These are phyloP conservation scores for Aspergillus sp. DNA, from an alignment of 2,329 filamentous ascomycete species.

Conservation along the genomic window DNA sequence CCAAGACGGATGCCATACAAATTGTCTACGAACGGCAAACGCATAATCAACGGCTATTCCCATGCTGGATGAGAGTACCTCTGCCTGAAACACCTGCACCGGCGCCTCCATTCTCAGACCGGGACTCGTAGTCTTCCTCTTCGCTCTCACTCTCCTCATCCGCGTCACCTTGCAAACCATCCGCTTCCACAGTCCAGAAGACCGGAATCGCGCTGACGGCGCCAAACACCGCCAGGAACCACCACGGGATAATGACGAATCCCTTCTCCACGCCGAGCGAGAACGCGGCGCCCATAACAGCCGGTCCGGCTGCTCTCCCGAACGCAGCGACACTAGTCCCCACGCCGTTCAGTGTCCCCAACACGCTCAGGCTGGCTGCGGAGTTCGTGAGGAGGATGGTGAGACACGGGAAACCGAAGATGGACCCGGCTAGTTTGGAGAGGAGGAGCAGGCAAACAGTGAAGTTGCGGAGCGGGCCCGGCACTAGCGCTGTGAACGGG, in stretches of 20 bases:
- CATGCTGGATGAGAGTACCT: too few species aligned
- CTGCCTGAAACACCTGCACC: too few species aligned
- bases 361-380: slow-evolving; percentile 60
- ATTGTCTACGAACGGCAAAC: too few species aligned
- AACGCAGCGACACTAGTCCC: slow-evolving; percentile 75
- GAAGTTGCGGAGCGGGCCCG: slow-evolving; percentile 44
- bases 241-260: slow-evolving; percentile 73
- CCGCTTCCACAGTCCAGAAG: slow-evolving; percentile 64
- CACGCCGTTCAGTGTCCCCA: slow-evolving; percentile 85
- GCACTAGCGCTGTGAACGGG: slow-evolving; percentile 65
- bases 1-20: too few species aligned
- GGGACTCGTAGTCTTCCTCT: slow-evolving; percentile 9
- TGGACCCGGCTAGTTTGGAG: slow-evolving; percentile 63
- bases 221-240: slow-evolving; percentile 59
- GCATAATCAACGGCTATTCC: too few species aligned
- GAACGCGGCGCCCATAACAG: slow-evolving; percentile 62
- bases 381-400: slow-evolving; percentile 89
- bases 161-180: slow-evolving; percentile 48
- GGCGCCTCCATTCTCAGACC: slow-evolving; percentile 1
- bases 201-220: slow-evolving; percentile 60
- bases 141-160: slow-evolving; percentile 20
- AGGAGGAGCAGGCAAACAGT: slow-evolving; percentile 59
- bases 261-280: slow-evolving; percentile 65
- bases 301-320: slow-evolving; percentile 70
- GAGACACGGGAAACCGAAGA: slow-evolving; percentile 79